These are phyloP conservation scores for Phytophthora sp. DNA, from an alignment of 352 stramenopile species.

Conservation along the genomic window DNA sequence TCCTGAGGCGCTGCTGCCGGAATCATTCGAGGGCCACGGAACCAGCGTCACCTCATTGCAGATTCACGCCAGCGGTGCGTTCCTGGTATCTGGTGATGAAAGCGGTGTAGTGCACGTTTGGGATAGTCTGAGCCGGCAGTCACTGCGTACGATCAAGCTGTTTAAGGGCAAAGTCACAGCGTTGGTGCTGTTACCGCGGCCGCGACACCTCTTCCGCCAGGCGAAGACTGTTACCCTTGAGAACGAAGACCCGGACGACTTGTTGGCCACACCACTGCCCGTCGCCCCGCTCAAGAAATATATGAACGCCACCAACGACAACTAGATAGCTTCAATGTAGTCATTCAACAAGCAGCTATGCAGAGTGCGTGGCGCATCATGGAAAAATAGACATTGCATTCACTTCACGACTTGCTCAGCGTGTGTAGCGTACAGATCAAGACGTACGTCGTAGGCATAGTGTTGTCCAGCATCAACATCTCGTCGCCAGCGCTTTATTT, in stretches of 20 bases:
- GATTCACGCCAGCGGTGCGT: conserved; percentile 60
- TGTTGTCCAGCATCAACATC: too few relatives aligned
- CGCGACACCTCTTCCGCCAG: conserved; percentile 68
- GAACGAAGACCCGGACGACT: conserved; percentile 38
- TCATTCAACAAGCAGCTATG: conserved; percentile 14
- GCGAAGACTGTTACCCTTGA: conserved; percentile 40
- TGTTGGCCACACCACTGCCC: conserved; percentile 46
- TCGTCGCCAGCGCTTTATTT: conserved; percentile 19
- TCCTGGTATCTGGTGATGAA: conserved; percentile 70
- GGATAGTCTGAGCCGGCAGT: conserved; percentile 72
- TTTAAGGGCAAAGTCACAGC: conserved; percentile 70
- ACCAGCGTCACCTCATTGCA: conserved; percentile 60
- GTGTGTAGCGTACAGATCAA: too few relatives aligned
- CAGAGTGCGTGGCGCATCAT: conserved; percentile 7
- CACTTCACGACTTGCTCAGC: neutral
- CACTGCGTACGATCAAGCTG: conserved; percentile 65
- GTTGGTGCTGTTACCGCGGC: conserved; percentile 55
- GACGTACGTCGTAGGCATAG: too few relatives aligned
- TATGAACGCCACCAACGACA: conserved; percentile 52
- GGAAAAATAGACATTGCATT: conserved; percentile 36
- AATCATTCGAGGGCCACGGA: conserved; percentile 76
- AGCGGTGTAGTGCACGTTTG: conserved; percentile 64
- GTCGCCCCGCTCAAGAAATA: conserved; percentile 82
- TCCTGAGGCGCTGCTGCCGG: conserved; percentile 45
- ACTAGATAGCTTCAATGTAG: conserved; percentile 19